Evolutionary conservation across 352 stramenopile species (phyloP).

Genomic region (Pythium utonaiense): DNA sequence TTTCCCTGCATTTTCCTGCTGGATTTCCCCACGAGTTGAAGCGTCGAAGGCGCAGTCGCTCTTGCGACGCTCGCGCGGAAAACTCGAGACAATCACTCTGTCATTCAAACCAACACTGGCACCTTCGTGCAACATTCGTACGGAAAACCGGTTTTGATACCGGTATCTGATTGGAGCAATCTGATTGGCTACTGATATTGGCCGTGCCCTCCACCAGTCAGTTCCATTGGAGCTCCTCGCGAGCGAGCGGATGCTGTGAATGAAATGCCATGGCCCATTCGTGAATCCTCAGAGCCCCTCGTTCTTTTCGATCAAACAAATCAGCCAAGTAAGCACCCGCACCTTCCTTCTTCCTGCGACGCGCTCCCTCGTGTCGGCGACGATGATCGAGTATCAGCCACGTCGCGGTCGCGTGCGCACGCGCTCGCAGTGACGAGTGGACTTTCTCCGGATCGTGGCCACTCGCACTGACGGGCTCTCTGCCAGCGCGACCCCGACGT

Average conservation of each 20-base stretch:
- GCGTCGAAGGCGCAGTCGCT: neutral
- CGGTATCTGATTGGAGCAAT: neutral
- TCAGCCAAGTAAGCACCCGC: conserved; percentile 36
- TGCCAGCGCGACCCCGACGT: conserved; percentile 26
- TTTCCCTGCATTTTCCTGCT: neutral
- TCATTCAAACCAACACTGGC: conserved; percentile 9
- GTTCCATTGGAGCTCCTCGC: conserved; percentile 3
- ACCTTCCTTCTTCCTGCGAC: neutral
- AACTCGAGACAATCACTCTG: conserved; percentile 26
- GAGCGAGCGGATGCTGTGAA: no score
- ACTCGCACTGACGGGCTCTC: conserved; percentile 3
- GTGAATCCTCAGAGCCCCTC: conserved; percentile 35
- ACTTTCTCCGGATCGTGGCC: neutral
- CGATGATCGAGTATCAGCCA: conserved; percentile 19
- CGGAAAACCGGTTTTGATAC: conserved; percentile 6
- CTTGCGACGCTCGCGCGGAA: neutral
- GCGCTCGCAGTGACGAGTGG: conserved; percentile 7
- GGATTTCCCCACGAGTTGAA: neutral
- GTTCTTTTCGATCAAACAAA: conserved; percentile 38
- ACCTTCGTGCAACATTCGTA: conserved; percentile 11
- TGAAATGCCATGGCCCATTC: no score
- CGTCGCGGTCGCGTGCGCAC: conserved; percentile 13
- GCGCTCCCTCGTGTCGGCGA: conserved; percentile 2
- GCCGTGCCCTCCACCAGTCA: conserved; percentile 17
- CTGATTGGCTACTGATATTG: conserved; percentile 19